A percentile compares a stretch with the other conserved stretches of the same genome.
phyloP scores from a whole-genome alignment of 208 protist genomes.

The Blechomonas ayalai region DNA sequence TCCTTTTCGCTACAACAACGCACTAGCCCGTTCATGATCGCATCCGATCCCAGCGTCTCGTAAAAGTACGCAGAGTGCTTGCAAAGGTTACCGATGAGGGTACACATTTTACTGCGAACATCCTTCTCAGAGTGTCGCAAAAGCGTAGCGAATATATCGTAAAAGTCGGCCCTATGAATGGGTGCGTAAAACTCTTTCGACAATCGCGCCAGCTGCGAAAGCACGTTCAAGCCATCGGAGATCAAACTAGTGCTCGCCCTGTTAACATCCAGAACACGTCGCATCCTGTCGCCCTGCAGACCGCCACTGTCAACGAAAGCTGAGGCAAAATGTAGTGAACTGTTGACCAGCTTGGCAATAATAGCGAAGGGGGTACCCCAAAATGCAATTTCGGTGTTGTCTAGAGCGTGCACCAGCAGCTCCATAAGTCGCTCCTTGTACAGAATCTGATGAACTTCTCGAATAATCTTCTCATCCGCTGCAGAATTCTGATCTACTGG shows the following conservation, averaged over 20 bases:
- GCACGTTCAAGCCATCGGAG: conserved; percentile 82
- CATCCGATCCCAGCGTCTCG: conserved; percentile 54
- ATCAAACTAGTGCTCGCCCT: conserved; percentile 67
- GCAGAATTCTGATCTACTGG: conserved; percentile 24
- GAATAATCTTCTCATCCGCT: conserved; percentile 49
- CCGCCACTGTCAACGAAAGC: conserved; percentile 86
- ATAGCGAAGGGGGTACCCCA: conserved; percentile 80
- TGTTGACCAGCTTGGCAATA: conserved; percentile 76
- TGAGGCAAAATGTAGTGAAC: conserved; percentile 63
- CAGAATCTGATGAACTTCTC: conserved; percentile 51
- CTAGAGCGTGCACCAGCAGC: conserved; percentile 67
- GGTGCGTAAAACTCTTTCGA: conserved; percentile 81
- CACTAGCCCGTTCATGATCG: conserved; percentile 70
- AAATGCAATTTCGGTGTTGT: conserved; percentile 73
- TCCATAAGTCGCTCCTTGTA: conserved; percentile 77
- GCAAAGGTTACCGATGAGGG: conserved; percentile 93
- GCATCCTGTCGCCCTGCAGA: conserved; percentile 52
- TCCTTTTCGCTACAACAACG: conserved; percentile 80
- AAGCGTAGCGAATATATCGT: conserved; percentile 48
- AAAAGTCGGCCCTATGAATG: conserved; percentile 82
- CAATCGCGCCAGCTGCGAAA: conserved; percentile 87
- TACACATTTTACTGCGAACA: conserved; percentile 90
- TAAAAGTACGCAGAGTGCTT: conserved; percentile 93
- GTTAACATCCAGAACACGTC: conserved; percentile 63
- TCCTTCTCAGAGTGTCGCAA: conserved; percentile 64